Conservation (phyloP, 805 yeast species). For the Saccharomycopsis fermentans region DNA sequence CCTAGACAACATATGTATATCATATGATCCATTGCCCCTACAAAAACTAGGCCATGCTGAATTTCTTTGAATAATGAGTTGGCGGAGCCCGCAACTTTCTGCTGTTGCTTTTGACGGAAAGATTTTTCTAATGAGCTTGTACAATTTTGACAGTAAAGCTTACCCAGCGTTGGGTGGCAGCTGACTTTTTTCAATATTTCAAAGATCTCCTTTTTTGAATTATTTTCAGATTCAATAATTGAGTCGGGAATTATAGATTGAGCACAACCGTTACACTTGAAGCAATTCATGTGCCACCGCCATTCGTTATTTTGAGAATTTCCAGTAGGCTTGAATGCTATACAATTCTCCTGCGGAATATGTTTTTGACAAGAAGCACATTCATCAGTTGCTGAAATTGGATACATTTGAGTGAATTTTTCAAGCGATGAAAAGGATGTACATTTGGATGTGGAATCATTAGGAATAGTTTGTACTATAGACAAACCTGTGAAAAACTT, state of each 20-base stretch:
- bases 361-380: conserved; percentile 25
- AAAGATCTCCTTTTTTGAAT: not conserved
- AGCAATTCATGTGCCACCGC: conserved; percentile 80
- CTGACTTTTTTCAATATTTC: conserved; percentile 33
- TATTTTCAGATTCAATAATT: not conserved
- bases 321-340: conserved; percentile 29
- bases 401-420: not conserved
- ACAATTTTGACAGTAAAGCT: conserved; percentile 55
- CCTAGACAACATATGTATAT: conserved; percentile 76
- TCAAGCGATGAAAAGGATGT: not conserved
- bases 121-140: conserved; percentile 34
- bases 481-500: conserved; percentile 39
- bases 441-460: not conserved
- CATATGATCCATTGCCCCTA: conserved; percentile 65
- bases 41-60: conserved; percentile 42
- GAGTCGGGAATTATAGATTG: not conserved
- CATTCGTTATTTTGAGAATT: conserved; percentile 29
- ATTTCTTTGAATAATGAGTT: not conserved
- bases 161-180: conserved; percentile 25
- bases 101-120: conserved; percentile 27
- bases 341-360: conserved; percentile 72
- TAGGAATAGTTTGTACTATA: conserved; percentile 26
- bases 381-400: not conserved
- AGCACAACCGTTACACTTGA: conserved; percentile 51
- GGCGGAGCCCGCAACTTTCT: not conserved